Evolutionary conservation across 805 yeast species (phyloP).

Genomic region (Candida berthetii): DNA sequence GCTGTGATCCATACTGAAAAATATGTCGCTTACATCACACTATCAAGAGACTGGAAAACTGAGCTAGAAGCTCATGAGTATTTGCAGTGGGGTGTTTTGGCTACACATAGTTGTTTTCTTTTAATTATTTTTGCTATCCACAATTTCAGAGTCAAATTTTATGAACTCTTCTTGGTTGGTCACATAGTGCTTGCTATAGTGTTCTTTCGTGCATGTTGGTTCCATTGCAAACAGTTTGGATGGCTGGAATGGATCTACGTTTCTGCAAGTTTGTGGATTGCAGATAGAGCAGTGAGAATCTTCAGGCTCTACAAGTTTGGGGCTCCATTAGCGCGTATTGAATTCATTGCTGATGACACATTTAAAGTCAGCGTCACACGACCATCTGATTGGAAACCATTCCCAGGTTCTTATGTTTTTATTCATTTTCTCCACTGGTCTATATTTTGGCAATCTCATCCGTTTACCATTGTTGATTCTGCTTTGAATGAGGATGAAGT

Average conservation of each 20-base stretch:
- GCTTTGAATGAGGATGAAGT: slow-evolving; percentile 29
- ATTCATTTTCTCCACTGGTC: slow-evolving; percentile 47
- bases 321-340: slow-evolving; percentile 11
- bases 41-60: background rate
- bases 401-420: slow-evolving; percentile 53
- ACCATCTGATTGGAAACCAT: slow-evolving; percentile 43
- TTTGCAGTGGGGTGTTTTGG: slow-evolving; percentile 14
- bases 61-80: slow-evolving; percentile 2
- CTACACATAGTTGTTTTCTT: slow-evolving; percentile 3
- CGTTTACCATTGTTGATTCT: slow-evolving; percentile 53
- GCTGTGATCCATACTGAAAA: slow-evolving; percentile 39
- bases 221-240: slow-evolving; percentile 47
- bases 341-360: slow-evolving; percentile 32
- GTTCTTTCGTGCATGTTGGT: slow-evolving; percentile 50
- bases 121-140: slow-evolving; percentile 21
- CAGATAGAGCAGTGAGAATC: slow-evolving; percentile 42
- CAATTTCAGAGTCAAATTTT: slow-evolving; percentile 43
- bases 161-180: slow-evolving; percentile 53
- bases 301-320: slow-evolving; percentile 21
- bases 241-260: slow-evolving; percentile 33
- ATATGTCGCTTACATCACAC: slow-evolving; percentile 4
- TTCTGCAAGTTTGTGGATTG: slow-evolving; percentile 32
- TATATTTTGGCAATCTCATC: slow-evolving; percentile 68
- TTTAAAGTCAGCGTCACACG: slow-evolving; percentile 32
- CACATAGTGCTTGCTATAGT: slow-evolving; percentile 53